Conservation (phyloP, 148 eudicot genomes). For the Camellia sinensis region DNA sequence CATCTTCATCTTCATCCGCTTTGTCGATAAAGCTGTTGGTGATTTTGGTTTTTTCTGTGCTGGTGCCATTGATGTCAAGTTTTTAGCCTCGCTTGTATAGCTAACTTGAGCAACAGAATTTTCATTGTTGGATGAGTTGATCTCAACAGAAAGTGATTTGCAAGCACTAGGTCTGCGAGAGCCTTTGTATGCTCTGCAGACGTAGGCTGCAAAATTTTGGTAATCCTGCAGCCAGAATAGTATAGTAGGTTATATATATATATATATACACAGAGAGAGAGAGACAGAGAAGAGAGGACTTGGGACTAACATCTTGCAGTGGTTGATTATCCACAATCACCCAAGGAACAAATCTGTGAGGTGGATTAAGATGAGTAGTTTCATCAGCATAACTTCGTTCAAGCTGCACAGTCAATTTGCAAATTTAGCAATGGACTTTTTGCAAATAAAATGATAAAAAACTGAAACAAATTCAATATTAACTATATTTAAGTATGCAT, state of each 20-base stretch:
- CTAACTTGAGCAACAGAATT: too few relatives aligned
- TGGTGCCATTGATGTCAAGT: too few relatives aligned
- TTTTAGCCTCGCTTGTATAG: too few relatives aligned
- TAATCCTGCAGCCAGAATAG: slow-evolving; percentile 51
- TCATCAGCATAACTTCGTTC: slow-evolving; percentile 58
- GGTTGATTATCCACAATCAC: slow-evolving; percentile 64
- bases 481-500: too few relatives aligned
- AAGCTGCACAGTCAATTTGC: slow-evolving; percentile 36
- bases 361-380: slow-evolving; percentile 60
- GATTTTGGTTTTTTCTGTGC: too few relatives aligned
- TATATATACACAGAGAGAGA: neutral
- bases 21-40: too few relatives aligned
- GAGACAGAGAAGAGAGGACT: slow-evolving; percentile 6
- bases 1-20: neutral
- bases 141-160: slow-evolving; percentile 15
- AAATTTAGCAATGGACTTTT: too few relatives aligned
- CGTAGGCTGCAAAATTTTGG: slow-evolving; percentile 44
- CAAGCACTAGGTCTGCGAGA: slow-evolving; percentile 41
- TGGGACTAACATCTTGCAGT: slow-evolving; percentile 45
- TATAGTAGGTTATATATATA: neutral
- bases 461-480: too few relatives aligned
- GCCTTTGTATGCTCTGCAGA: slow-evolving; percentile 77
- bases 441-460: neutral
- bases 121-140: neutral
- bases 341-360: slow-evolving; percentile 79